Conservation (phyloP, 73 alveolate genomes). For the Paramecium tetraurelia region DNA sequence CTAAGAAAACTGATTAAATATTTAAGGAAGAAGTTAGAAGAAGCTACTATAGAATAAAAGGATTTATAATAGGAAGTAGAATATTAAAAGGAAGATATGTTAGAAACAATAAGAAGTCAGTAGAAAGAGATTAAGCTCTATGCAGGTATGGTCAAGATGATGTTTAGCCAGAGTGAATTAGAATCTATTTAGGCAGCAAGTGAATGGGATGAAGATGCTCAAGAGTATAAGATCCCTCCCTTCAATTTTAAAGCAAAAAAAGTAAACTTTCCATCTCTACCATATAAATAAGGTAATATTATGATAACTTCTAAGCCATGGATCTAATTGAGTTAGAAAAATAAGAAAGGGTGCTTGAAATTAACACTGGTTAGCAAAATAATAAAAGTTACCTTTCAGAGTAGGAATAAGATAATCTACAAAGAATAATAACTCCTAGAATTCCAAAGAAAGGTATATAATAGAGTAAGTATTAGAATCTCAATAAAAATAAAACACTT, state of each 20-base stretch:
- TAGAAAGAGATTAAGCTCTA: conserved; percentile 57
- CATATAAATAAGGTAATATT: conserved; percentile 50
- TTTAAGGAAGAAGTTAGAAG: conserved; percentile 29
- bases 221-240: conserved; percentile 63
- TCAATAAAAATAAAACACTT: not conserved
- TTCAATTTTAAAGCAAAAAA: conserved; percentile 57
- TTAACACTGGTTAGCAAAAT: not conserved
- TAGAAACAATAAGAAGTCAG: conserved; percentile 55
- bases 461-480: not conserved
- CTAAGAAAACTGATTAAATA: conserved; percentile 26
- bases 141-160: conserved; percentile 21
- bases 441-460: not conserved
- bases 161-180: conserved; percentile 56
- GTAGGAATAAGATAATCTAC: not conserved
- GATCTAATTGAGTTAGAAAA: not conserved
- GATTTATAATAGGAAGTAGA: conserved; percentile 60
- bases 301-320: not conserved
- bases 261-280: conserved; percentile 53
- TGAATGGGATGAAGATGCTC: conserved; percentile 58
- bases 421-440: not conserved
- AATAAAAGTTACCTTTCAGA: not conserved
- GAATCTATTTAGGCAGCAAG: conserved; percentile 41
- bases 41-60: conserved; percentile 52
- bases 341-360: not conserved
- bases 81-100: conserved; percentile 62